Base-by-base conservation (phyloP, 2,329 filamentous ascomycete species). In the Stagonosporopsis tanaceti region DNA sequence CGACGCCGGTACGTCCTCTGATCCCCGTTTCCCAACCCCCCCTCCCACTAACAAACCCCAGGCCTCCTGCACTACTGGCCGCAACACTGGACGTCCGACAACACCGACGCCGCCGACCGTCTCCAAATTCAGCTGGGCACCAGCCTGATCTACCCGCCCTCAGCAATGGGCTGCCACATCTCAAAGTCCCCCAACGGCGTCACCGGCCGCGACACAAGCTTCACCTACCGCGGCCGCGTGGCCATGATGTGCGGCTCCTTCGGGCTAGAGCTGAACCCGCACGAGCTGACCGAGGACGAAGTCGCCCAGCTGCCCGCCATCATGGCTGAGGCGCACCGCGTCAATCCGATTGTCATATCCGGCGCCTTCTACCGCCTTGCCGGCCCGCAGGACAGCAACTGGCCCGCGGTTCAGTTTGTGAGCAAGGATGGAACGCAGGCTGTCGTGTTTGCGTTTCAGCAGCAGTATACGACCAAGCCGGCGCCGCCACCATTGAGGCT, bases 241-340 rank as follows among this genome's bases (percentile, higher is more conserved):
- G 87, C 87, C 6, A 85, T 88, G 78, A 89, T 89, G 87, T 87
- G 87, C 53, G 87, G 87, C 2, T 87, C 85, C 0, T 89, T 89
- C 62, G 87, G 87, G 0, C 80, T 89, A 11, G 87, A 89, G 68
- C 79, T 89, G 7, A 80, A 88, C 65, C 87, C 87, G 0, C 75
- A 74, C 0, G 77, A 82, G 7, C 80, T 87, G 6, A 72, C 74
- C 0, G 77, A 77, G 0, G 81, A 81, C 12, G 87, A 89, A n/a
- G 78, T 76, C 44, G 78, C 75, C 0, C 77, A 78, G 28, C 79
- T 89, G 0, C 86, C 87, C 0, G 77, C 67, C 0, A 76, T 89
- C 1, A 82, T 89, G 56, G 76, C 72, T 0, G 76, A 84, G 6
- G 82, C 85, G 2, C 82, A 86, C 56, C 79, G 78, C 48, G 78